Evolutionary conservation across 768 basidiomycete genomes (phyloP).

Genomic region (Neoboletus magnificus): DNA sequence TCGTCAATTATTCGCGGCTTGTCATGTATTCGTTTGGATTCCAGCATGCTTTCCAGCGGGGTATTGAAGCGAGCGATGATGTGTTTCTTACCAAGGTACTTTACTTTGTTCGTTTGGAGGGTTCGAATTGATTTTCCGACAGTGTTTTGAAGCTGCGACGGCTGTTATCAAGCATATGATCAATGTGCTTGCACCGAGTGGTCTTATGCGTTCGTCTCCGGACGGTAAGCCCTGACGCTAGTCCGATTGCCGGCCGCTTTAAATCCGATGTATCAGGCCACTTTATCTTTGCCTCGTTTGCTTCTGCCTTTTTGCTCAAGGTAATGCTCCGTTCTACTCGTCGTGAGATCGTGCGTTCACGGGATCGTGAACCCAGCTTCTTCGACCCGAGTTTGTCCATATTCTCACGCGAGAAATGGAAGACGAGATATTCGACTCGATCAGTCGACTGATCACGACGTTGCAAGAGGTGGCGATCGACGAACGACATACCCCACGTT

Average conservation of each 20-base stretch:
- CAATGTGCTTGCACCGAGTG: constrained; percentile 61
- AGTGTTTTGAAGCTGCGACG: constrained; percentile 71
- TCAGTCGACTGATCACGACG: constrained; percentile 68
- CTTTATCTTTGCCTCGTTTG: constrained; percentile 78
- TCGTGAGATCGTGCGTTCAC: background rate
- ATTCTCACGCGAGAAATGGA: constrained; percentile 58
- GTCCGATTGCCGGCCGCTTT: too few relatives aligned
- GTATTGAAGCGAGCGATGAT: constrained; percentile 57
- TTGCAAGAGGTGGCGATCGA: constrained; percentile 76
- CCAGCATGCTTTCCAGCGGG: constrained; percentile 75
- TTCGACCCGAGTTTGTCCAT: constrained; percentile 70
- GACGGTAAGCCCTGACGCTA: constrained; percentile 56
- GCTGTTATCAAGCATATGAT: constrained; percentile 63
- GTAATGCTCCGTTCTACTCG: constrained; percentile 32
- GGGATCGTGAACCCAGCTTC: constrained; percentile 47
- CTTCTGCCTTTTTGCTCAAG: constrained; percentile 81
- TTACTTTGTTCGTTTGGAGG: background rate
- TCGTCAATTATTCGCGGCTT: constrained; percentile 72
- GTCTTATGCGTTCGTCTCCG: constrained; percentile 75
- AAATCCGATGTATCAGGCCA: constrained; percentile 44
- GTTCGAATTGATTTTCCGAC: background rate
- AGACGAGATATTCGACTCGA: constrained; percentile 67
- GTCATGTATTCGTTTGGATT: constrained; percentile 89
- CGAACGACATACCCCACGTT: constrained; percentile 74
- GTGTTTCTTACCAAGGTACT: constrained; percentile 65